These are phyloP conservation scores for Solanum stenotomum DNA, from an alignment of 257 asterid species.

Conservation along the genomic window DNA sequence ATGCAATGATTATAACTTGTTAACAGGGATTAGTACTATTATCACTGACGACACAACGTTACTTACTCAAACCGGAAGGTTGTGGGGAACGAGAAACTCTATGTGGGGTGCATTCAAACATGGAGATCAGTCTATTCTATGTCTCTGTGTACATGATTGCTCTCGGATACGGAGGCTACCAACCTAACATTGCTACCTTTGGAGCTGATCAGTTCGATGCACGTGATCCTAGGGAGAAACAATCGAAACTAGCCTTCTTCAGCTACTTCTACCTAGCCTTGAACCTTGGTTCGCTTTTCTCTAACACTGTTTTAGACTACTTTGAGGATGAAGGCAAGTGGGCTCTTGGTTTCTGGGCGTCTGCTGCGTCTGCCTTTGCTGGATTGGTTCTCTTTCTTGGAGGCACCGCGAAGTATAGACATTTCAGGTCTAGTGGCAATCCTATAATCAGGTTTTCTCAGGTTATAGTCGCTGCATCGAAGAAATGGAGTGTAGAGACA, in stretches of 20 bases:
- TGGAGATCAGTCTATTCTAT: constrained; percentile 65
- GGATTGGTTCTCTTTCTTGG: constrained; percentile 66
- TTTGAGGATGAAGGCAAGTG: constrained; percentile 84
- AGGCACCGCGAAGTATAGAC: constrained; percentile 62
- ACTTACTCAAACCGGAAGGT: constrained; percentile 63
- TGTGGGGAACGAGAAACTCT: constrained; percentile 50
- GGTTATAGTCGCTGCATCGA: constrained; percentile 67
- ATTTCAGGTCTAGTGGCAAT: constrained; percentile 73
- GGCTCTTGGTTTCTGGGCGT: constrained; percentile 90
- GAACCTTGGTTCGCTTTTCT: constrained; percentile 87
- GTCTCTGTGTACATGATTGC: constrained; percentile 77
- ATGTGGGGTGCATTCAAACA: constrained; percentile 51
- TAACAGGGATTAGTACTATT: constrained; percentile 64
- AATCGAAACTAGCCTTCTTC: constrained; percentile 72
- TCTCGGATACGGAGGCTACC: constrained; percentile 93
- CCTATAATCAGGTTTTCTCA: constrained; percentile 73
- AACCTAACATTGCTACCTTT: constrained; percentile 84
- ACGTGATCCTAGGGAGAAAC: constrained; percentile 52
- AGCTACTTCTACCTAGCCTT: constrained; percentile 83
- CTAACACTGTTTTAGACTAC: constrained; percentile 72
- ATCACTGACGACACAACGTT: constrained; percentile 51
- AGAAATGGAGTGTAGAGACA: constrained; percentile 32
- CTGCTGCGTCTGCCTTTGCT: constrained; percentile 65
- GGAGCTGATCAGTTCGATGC: constrained; percentile 94
- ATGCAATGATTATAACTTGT: not conserved